A percentile compares a stretch with the other conserved stretches of the same genome.
These are phyloP conservation scores for Rhododendron kiyosumense DNA, from an alignment of 148 eudicot species.

Conservation along the genomic window DNA sequence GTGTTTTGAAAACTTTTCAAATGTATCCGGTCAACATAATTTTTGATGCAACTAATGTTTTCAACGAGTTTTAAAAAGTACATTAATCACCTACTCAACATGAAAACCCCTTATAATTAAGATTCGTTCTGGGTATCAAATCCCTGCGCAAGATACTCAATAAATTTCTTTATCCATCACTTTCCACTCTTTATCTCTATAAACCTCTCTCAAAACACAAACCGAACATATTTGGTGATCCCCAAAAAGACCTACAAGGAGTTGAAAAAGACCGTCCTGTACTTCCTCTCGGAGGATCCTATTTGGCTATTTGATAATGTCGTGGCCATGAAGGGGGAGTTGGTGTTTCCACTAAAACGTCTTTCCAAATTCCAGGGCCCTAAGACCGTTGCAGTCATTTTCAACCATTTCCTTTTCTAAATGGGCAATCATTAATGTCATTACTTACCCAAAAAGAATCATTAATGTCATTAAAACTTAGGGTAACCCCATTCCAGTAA, in stretches of 20 bases:
- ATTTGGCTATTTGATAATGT: not conserved
- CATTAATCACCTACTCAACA: not conserved
- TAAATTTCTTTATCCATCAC: no score
- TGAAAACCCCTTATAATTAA: no score
- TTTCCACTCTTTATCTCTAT: no score
- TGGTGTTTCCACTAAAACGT: not conserved
- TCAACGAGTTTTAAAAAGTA: not conserved
- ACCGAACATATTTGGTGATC: no score
- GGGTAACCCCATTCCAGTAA: not conserved
- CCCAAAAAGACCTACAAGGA: not conserved
- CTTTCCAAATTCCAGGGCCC: not conserved
- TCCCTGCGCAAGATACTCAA: no score
- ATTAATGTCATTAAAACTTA: not conserved
- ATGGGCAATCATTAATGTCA: not conserved
- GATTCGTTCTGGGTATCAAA: no score
- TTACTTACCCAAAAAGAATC: not conserved
- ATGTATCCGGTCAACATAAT: not conserved
- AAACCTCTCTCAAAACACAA: no score
- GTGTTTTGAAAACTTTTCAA: no score
- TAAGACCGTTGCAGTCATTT: not conserved
- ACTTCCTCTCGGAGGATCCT: not conserved
- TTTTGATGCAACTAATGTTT: not conserved
- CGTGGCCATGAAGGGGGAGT: not conserved
- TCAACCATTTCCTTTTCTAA: not conserved
- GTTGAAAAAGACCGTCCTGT: not conserved